These are phyloP conservation scores for Mariannaea elegans DNA, from an alignment of 2,329 filamentous ascomycete species.

Conservation along the genomic window DNA sequence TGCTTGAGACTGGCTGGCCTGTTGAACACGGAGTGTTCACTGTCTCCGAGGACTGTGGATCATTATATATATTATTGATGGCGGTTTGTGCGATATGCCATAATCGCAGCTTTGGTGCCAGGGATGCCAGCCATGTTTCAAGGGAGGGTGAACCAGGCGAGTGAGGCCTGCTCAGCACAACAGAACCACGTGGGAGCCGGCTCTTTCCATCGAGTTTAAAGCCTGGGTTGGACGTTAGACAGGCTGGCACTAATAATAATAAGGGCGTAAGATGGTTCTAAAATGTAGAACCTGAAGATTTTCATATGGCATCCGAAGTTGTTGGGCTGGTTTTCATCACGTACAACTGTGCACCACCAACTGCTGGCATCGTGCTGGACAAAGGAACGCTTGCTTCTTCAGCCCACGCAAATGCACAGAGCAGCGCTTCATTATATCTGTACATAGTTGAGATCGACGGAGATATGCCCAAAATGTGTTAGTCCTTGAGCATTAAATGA, in stretches of 20 bases:
- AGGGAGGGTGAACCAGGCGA: neutral
- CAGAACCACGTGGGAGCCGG: slow-evolving; percentile 16
- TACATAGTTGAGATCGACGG: slow-evolving; percentile 14
- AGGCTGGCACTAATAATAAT: too few relatives aligned
- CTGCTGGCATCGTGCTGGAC: too few relatives aligned
- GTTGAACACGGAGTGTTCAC: too few relatives aligned
- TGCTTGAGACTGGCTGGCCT: too few relatives aligned
- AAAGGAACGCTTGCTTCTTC: neutral
- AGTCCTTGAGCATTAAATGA: slow-evolving; percentile 9
- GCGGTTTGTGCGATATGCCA: neutral
- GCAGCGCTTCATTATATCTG: neutral
- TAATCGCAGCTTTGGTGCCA: slow-evolving; percentile 10
- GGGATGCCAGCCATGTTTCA: slow-evolving; percentile 10
- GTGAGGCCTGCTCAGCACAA: neutral
- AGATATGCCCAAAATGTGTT: neutral
- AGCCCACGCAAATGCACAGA: neutral
- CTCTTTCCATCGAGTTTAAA: neutral
- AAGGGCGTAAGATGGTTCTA: too few relatives aligned
- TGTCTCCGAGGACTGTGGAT: too few relatives aligned
- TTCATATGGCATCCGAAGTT: too few relatives aligned
- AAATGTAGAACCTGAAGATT: neutral
- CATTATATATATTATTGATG: too few relatives aligned
- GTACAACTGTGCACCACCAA: too few relatives aligned
- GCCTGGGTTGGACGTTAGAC: neutral
- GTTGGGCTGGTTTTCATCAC: neutral